A percentile compares a stretch with the other conserved stretches of the same genome.
phyloP scores from a whole-genome alignment of 164 flowering plant species.

The Litsea cubeba region DNA sequence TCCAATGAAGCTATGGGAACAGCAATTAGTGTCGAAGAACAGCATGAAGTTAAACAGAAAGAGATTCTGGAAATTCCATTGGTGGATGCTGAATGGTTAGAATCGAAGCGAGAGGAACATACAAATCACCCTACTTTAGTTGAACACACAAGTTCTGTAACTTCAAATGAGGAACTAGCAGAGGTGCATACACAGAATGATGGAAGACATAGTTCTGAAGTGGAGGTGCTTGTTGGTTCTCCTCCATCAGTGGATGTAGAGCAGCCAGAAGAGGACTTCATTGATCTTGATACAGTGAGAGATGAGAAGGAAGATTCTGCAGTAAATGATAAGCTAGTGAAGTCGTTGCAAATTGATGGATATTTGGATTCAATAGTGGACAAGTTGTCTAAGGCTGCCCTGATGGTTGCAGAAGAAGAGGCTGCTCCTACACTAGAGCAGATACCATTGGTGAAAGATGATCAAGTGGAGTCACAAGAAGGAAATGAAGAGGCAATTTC shows the following conservation, averaged over 20 bases:
- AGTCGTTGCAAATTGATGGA: not conserved
- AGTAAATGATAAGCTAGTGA: not conserved
- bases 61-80: not conserved
- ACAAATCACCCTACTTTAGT: not conserved
- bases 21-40: not conserved
- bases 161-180: not conserved
- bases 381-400: not conserved
- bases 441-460: not conserved
- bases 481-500: not conserved
- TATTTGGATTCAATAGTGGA: not conserved
- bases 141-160: not conserved
- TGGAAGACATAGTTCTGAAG: not conserved
- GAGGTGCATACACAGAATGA: not conserved
- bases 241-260: not conserved
- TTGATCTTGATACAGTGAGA: not conserved
- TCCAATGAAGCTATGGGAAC: not conserved
- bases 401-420: not conserved
- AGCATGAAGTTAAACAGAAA: not conserved
- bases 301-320: constrained; percentile 1
- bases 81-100: not conserved
- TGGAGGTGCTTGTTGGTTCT: not conserved
- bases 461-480: not conserved
- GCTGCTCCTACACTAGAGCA: not conserved
- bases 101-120: not conserved
- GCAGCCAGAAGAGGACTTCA: not conserved